A percentile compares a stretch with the other conserved stretches of the same genome.
phyloP scores from a whole-genome alignment of 192 early-diverging fungal genomes.

The Physocladia obscura region DNA sequence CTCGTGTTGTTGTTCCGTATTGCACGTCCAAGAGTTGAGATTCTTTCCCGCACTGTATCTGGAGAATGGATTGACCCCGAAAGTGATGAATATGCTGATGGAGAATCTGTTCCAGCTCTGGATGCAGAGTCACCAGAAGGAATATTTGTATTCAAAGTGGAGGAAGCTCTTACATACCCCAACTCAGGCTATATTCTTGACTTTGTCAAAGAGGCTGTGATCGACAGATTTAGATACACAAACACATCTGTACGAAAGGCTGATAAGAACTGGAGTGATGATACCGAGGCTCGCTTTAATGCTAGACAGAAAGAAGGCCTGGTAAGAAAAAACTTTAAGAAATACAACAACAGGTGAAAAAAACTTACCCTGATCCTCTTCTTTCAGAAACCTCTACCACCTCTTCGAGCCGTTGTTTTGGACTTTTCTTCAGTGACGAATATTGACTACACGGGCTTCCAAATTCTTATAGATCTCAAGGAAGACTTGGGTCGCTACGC shows the following conservation, averaged over 20 bases:
- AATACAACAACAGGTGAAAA: too few relatives aligned
- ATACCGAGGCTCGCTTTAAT: conserved; percentile 32
- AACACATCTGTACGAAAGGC: neutral
- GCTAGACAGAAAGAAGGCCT: neutral
- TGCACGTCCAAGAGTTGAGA: conserved; percentile 63
- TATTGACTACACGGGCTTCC: conserved; percentile 79
- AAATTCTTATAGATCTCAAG: conserved; percentile 69
- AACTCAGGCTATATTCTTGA: conserved; percentile 58
- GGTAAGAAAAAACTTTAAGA: too few relatives aligned
- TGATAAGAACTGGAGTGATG: conserved; percentile 41
- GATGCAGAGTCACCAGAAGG: conserved; percentile 46
- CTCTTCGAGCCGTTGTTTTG: conserved; percentile 71
- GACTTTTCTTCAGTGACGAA: conserved; percentile 78
- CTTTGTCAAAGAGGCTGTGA: conserved; percentile 29
- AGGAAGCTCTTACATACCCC: conserved; percentile 70
- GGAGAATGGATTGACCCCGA: conserved; percentile 37
- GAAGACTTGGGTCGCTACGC: conserved; percentile 57
- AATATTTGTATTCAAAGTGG: conserved; percentile 67
- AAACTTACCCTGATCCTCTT: too few relatives aligned
- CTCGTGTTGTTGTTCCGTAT: conserved; percentile 74
- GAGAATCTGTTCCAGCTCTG: neutral
- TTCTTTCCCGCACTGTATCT: conserved; percentile 34
- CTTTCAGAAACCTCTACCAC: too few relatives aligned
- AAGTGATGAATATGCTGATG: neutral
- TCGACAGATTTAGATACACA: conserved; percentile 28